phyloP scores from a whole-genome alignment of 1,139 yeast species.

The Taiozyma onychis region DNA sequence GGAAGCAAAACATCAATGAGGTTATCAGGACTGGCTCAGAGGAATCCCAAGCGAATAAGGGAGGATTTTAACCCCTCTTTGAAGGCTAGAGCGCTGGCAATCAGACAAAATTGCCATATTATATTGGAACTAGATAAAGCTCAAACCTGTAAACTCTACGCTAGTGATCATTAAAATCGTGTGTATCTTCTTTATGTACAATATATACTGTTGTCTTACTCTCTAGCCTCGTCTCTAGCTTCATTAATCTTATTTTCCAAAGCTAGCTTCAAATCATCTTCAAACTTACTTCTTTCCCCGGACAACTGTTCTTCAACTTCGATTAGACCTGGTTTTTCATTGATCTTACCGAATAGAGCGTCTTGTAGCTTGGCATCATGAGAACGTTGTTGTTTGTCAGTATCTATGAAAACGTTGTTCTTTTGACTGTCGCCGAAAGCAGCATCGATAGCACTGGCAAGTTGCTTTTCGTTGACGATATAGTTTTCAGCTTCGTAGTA shows the following conservation, averaged over 20 bases:
- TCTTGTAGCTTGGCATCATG: conserved; percentile 23
- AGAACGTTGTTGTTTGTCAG: conserved; percentile 7
- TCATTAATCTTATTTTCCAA: not conserved
- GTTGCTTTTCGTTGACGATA: conserved; percentile 30
- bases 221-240: not conserved
- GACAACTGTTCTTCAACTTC: conserved; percentile 25
- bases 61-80: too few relatives aligned
- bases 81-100: too few relatives aligned
- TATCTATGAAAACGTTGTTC: not conserved
- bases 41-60: too few relatives aligned
- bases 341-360: conserved; percentile 29
- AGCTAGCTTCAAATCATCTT: conserved; percentile 7
- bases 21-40: too few relatives aligned
- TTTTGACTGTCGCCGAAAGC: conserved; percentile 20
- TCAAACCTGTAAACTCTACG: not conserved
- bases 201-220: not conserved
- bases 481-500: conserved; percentile 65
- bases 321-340: conserved; percentile 26
- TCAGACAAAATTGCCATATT: too few relatives aligned
- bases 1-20: too few relatives aligned
- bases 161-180: not conserved
- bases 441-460: conserved; percentile 27
- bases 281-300: conserved; percentile 25
- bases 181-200: not conserved
- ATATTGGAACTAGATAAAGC: too few relatives aligned